A percentile compares a stretch with the other conserved stretches of the same genome.
Conservation (phyloP, 257 asterid genomes). For the Ballota nigra region DNA sequence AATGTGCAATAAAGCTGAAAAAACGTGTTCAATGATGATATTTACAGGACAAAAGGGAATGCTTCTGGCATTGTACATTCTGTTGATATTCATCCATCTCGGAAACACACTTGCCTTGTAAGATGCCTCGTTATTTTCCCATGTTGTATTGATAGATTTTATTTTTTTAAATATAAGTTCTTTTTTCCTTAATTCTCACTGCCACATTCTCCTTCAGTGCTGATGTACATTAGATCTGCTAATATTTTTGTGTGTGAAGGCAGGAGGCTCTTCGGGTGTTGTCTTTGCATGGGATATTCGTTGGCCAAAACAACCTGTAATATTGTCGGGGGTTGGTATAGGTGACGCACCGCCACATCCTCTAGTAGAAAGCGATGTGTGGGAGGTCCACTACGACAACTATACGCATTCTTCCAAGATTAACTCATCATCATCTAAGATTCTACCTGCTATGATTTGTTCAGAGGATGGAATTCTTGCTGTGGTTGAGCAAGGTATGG, state of each 20-base stretch:
- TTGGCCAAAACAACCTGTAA: constrained; percentile 64
- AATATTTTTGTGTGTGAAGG: constrained; percentile 46
- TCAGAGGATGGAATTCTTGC: constrained; percentile 96
- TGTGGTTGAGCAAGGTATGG: constrained; percentile 71
- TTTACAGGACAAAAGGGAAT: constrained; percentile 50
- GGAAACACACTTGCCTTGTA: constrained; percentile 93
- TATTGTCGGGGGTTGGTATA: constrained; percentile 58
- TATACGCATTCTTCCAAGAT: constrained; percentile 60
- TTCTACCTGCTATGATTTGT: constrained; percentile 91
- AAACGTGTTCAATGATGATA: constrained; percentile 19
- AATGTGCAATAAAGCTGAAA: constrained; percentile 9
- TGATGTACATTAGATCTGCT: constrained; percentile 6
- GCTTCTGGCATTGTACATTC: constrained; percentile 80
- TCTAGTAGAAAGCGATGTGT: constrained; percentile 74
- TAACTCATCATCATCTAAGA: constrained; percentile 53
- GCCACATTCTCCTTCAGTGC: not conserved
- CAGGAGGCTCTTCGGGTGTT: constrained; percentile 96
- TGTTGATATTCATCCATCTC: constrained; percentile 80
- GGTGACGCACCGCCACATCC: constrained; percentile 41
- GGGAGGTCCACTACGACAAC: constrained; percentile 92
- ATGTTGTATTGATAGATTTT: not conserved
- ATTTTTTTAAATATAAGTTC: not conserved
- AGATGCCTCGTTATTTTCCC: constrained; percentile 33
- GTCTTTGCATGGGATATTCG: constrained; percentile 98
- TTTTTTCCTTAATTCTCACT: not conserved